A percentile compares a stretch with the other conserved stretches of the same genome.
Conservation (phyloP, 768 basidiomycete genomes). For the Trametes maxima region DNA sequence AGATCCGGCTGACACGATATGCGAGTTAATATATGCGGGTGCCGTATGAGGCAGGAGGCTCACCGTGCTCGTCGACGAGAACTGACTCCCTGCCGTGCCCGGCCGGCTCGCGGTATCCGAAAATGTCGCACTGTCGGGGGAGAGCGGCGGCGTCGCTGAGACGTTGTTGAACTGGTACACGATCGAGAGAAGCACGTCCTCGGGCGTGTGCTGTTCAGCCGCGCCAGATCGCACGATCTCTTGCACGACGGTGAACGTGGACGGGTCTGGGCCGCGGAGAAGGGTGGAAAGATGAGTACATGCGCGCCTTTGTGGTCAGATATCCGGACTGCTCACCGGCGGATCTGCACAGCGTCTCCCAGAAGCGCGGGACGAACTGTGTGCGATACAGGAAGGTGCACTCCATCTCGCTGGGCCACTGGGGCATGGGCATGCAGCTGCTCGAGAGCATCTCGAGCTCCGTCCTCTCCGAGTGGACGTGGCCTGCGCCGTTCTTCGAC, state of each 20-base stretch:
- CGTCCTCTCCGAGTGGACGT: constrained; percentile 54
- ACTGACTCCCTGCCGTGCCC: constrained; percentile 12
- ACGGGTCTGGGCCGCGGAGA: constrained; percentile 22
- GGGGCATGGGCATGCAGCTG: constrained; percentile 24
- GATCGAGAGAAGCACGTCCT: constrained; percentile 28
- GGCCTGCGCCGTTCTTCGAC: constrained; percentile 45
- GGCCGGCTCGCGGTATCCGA: constrained; percentile 29
- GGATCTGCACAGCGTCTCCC: constrained; percentile 25
- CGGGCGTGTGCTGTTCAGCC: constrained; percentile 8
- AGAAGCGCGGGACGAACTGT: constrained; percentile 29
- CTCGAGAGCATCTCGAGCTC: constrained; percentile 29
- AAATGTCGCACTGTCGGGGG: constrained; percentile 28
- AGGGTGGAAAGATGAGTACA: constrained; percentile 3
- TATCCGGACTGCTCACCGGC: constrained; percentile 19
- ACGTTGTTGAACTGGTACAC: constrained; percentile 31
- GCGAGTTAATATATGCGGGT: neutral
- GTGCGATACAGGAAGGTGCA: constrained; percentile 32
- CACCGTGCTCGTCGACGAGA: constrained; percentile 14
- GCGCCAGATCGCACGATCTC: constrained; percentile 27
- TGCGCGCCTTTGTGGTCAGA: neutral
- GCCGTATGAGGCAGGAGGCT: neutral
- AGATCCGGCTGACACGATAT: constrained; percentile 22
- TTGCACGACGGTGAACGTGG: constrained; percentile 27
- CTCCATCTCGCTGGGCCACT: constrained; percentile 27
- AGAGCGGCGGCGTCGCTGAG: constrained; percentile 27